These are phyloP conservation scores for Naganishia friedmannii DNA, from an alignment of 768 basidiomycete species.

Conservation along the genomic window DNA sequence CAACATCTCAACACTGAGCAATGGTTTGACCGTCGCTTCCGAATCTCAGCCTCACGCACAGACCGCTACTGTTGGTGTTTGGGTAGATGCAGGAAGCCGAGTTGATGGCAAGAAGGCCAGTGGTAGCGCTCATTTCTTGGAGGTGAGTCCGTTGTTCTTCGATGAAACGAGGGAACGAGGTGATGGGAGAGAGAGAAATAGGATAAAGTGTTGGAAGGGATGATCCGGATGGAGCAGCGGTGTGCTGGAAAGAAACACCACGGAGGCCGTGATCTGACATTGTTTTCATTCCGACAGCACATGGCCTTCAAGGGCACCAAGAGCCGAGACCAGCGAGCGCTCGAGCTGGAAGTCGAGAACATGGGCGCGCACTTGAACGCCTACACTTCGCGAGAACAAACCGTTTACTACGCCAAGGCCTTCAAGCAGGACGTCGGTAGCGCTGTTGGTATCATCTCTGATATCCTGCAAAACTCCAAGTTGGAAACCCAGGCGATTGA, in stretches of 20 bases:
- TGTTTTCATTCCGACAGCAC: conserved; percentile 32
- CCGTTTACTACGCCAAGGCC: conserved; percentile 97
- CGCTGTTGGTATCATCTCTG: conserved; percentile 93
- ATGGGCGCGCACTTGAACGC: conserved; percentile 96
- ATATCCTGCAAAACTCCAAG: conserved; percentile 96
- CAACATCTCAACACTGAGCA: conserved; percentile 84
- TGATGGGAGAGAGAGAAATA: not conserved
- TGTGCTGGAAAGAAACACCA: no score
- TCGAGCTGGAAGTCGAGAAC: conserved; percentile 97
- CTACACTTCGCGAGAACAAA: conserved; percentile 97
- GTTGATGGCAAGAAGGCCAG: conserved; percentile 93
- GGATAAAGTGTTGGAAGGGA: not conserved
- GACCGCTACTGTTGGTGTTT: conserved; percentile 97
- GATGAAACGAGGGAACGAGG: not conserved
- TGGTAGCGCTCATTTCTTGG: conserved; percentile 97
- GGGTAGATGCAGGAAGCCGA: conserved; percentile 97
- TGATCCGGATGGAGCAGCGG: not conserved
- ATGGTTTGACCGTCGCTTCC: conserved; percentile 92
- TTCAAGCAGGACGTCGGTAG: conserved; percentile 90
- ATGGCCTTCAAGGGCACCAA: conserved; percentile 67
- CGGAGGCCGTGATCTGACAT: not conserved
- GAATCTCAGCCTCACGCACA: conserved; percentile 84
- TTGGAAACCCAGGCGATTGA: conserved; percentile 83
- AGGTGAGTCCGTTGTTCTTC: conserved; percentile 52
- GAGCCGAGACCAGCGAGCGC: conserved; percentile 76